phyloP scores from a whole-genome alignment of 106 monocot species.

The Acanthochlamys bracteata region DNA sequence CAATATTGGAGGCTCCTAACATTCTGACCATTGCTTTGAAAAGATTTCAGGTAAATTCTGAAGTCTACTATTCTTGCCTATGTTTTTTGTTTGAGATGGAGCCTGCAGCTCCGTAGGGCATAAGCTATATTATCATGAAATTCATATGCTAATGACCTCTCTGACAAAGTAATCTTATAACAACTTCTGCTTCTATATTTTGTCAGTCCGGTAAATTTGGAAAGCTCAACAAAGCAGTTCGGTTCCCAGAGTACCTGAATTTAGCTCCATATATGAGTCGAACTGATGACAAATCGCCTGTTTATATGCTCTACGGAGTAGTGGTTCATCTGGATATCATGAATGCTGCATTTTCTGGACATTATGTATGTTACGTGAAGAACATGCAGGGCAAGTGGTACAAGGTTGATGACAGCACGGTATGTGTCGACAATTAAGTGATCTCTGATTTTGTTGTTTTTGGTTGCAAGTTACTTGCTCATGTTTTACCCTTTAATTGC shows the following conservation, averaged over 20 bases:
- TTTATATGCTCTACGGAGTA: slow-evolving; percentile 81
- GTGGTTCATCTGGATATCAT: slow-evolving; percentile 74
- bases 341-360: slow-evolving; percentile 91
- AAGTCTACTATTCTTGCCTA: neutral
- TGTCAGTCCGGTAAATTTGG: slow-evolving; percentile 90
- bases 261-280: slow-evolving; percentile 60
- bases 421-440: slow-evolving; percentile 15
- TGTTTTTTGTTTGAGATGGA: neutral
- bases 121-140: neutral
- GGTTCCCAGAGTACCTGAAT: slow-evolving; percentile 63
- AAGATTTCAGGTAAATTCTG: slow-evolving; percentile 55
- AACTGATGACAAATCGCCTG: slow-evolving; percentile 54
- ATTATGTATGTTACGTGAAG: slow-evolving; percentile 88
- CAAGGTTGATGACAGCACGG: slow-evolving; percentile 73
- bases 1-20: slow-evolving; percentile 58
- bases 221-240: slow-evolving; percentile 73
- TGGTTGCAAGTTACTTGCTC: neutral
- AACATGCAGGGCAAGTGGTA: slow-evolving; percentile 61
- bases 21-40: slow-evolving; percentile 69
- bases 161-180: neutral
- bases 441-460: neutral
- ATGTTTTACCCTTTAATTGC: neutral
- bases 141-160: neutral
- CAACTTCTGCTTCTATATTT: neutral
- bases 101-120: neutral